Conservation (phyloP, 179 eudicot genomes). For the Pouteria campechiana region DNA sequence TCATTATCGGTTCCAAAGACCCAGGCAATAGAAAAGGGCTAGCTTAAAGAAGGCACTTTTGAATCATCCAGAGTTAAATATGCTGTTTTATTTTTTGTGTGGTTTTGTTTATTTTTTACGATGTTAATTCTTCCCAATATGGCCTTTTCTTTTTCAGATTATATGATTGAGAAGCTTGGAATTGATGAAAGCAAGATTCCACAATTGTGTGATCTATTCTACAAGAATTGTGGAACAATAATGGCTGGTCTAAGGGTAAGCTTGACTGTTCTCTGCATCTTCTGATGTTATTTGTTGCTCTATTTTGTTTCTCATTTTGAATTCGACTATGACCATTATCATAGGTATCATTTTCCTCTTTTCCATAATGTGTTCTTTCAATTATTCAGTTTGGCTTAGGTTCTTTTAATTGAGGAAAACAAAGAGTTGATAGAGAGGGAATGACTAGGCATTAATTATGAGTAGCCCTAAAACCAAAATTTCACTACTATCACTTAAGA, state of each 20-base stretch:
- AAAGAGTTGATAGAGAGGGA: too few relatives aligned
- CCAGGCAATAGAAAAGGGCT: too few relatives aligned
- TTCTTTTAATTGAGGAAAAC: too few relatives aligned
- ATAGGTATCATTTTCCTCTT: constrained; percentile 33
- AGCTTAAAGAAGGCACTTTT: too few relatives aligned
- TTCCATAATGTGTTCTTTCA: too few relatives aligned
- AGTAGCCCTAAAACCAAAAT: too few relatives aligned
- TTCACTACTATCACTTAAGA: too few relatives aligned
- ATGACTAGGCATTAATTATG: too few relatives aligned
- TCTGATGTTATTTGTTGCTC: not conserved
- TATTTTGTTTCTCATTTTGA: constrained; percentile 11
- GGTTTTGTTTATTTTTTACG: too few relatives aligned
- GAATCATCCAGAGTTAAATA: not conserved
- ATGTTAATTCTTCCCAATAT: not conserved
- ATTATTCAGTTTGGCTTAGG: too few relatives aligned
- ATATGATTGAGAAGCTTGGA: constrained; percentile 72
- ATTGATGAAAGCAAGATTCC: constrained; percentile 46
- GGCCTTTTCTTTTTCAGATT: constrained; percentile 27
- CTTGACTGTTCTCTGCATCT: not conserved
- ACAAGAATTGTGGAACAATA: constrained; percentile 84
- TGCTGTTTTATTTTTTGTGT: too few relatives aligned
- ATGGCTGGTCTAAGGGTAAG: constrained; percentile 96
- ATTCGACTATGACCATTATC: constrained; percentile 85
- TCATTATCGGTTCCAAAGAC: too few relatives aligned
- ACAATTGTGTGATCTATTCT: constrained; percentile 45